These are phyloP conservation scores for Candolleomyces aberdarensis DNA, from an alignment of 768 basidiomycete genomes.

Conservation along the genomic window DNA sequence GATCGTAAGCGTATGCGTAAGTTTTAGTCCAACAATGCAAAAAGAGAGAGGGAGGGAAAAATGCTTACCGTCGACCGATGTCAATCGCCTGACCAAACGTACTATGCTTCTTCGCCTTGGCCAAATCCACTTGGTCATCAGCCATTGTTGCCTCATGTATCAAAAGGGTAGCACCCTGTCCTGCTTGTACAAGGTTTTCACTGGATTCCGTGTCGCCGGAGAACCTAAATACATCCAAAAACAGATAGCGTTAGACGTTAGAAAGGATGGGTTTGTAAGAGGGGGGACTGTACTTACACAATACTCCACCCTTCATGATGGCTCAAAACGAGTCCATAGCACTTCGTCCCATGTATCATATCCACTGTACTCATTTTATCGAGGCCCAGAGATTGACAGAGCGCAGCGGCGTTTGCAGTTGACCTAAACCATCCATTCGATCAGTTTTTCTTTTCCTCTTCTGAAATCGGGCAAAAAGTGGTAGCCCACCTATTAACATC, in stretches of 20 bases:
- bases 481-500: slow-evolving; percentile 35
- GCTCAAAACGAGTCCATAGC: slow-evolving; percentile 68
- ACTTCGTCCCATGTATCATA: slow-evolving; percentile 69
- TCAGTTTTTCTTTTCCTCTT: background rate
- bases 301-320: slow-evolving; percentile 76
- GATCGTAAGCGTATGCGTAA: background rate
- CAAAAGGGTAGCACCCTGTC: slow-evolving; percentile 67
- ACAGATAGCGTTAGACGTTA: slow-evolving; percentile 33
- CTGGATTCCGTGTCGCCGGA: slow-evolving; percentile 90
- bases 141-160: slow-evolving; percentile 96
- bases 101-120: slow-evolving; percentile 76
- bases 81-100: slow-evolving; percentile 88
- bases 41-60: slow-evolving; percentile 8
- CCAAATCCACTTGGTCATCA: slow-evolving; percentile 76
- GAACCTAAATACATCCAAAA: slow-evolving; percentile 50
- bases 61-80: slow-evolving; percentile 62
- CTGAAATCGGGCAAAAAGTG: background rate
- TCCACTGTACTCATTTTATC: slow-evolving; percentile 62
- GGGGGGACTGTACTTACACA: slow-evolving; percentile 47
- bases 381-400: slow-evolving; percentile 57
- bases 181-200: slow-evolving; percentile 60
- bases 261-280: slow-evolving; percentile 12
- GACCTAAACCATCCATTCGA: slow-evolving; percentile 33
- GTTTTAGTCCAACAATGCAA: background rate
- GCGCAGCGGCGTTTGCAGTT: slow-evolving; percentile 31